These are phyloP conservation scores for Coemansia sp. DNA, from an alignment of 192 early-diverging fungal species.

Conservation along the genomic window DNA sequence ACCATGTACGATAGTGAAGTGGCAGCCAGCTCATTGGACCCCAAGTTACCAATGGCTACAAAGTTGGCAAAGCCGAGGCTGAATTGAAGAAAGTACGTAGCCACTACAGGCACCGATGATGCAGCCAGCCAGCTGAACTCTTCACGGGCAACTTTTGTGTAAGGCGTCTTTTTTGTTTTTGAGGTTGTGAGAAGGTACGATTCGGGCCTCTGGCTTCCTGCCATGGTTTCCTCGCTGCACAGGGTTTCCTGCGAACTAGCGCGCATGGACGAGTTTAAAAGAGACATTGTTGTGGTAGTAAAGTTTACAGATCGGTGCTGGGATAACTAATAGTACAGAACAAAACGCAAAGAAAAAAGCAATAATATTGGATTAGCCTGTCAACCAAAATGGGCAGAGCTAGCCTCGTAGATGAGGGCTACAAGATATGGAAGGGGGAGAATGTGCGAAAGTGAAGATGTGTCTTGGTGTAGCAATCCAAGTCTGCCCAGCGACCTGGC, in stretches of 20 bases:
- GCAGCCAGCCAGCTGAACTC: constrained; percentile 32
- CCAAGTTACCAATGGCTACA: constrained; percentile 60
- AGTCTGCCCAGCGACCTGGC: too few relatives aligned
- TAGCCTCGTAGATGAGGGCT: too few relatives aligned
- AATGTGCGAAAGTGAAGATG: too few relatives aligned
- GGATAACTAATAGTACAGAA: too few relatives aligned
- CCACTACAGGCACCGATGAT: constrained; percentile 50
- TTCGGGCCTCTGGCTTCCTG: not conserved
- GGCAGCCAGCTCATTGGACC: constrained; percentile 61
- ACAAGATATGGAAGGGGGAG: too few relatives aligned
- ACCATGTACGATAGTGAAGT: constrained; percentile 59
- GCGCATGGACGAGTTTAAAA: constrained; percentile 20
- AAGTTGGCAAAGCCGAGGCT: constrained; percentile 62
- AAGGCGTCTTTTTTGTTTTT: constrained; percentile 16
- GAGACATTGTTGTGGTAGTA: too few relatives aligned
- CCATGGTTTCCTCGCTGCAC: not conserved
- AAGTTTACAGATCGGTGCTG: too few relatives aligned
- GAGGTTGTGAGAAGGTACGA: constrained; percentile 7
- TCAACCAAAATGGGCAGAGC: too few relatives aligned
- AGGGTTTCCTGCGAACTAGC: constrained; percentile 24
- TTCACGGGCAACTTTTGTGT: constrained; percentile 12
- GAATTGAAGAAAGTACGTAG: constrained; percentile 63
- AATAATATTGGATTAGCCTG: too few relatives aligned
- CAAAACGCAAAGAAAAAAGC: too few relatives aligned
- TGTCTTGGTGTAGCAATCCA: too few relatives aligned